A percentile compares a stretch with the other conserved stretches of the same genome.
These are phyloP conservation scores for Suaeda aralocaspica DNA, from an alignment of 148 eudicot species.

Conservation along the genomic window DNA sequence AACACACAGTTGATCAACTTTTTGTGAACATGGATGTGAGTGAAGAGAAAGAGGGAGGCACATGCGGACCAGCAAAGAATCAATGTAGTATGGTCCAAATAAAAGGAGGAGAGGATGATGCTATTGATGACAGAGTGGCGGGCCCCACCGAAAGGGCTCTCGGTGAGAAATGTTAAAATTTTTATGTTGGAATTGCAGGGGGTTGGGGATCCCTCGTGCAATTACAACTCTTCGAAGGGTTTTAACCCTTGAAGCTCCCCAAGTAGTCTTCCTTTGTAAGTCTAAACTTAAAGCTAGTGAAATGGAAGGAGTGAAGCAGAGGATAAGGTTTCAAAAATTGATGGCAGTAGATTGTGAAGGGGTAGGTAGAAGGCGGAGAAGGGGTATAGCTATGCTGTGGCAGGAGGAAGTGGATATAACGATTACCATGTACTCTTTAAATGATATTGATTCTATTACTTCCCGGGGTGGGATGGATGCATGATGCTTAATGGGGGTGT, in stretches of 20 bases:
- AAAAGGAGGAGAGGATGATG: too few species aligned
- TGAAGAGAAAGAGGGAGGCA: too few species aligned
- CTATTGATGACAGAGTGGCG: too few species aligned
- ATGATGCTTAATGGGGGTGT: neutral
- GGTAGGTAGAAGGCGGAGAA: neutral
- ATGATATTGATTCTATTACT: neutral
- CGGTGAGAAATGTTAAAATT: neutral
- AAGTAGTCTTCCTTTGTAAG: neutral
- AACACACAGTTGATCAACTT: too few species aligned
- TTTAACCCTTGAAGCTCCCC: neutral
- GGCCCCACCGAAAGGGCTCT: neutral
- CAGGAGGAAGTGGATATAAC: neutral
- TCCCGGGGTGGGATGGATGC: neutral
- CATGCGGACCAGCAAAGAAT: too few species aligned
- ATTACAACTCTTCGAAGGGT: neutral
- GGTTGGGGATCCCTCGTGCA: neutral
- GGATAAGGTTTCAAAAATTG: neutral
- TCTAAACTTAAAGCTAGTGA: neutral
- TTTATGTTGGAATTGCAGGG: too few species aligned
- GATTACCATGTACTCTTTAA: too few species aligned
- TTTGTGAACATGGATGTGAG: neutral
- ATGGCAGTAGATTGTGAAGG: neutral
- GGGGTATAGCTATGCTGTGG: neutral
- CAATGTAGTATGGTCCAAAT: too few species aligned
- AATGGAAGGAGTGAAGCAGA: neutral